Evolutionary conservation across 108 stramenopile species (phyloP), one percentile per base, ranked within the genome.

Genomic region (Skeletonema tropicum): DNA sequence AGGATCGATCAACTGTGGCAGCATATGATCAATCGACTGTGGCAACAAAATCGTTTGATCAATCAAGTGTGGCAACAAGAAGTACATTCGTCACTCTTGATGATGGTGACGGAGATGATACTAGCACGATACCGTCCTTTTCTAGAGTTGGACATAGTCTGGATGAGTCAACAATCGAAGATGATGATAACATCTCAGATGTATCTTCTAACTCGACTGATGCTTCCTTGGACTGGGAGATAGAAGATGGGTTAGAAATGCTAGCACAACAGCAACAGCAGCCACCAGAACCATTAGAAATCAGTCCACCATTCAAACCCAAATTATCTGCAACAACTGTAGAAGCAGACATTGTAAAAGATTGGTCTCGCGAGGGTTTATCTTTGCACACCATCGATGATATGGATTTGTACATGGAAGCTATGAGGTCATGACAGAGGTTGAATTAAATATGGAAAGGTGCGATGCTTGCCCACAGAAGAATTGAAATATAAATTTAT

Each of bases 281-380:
- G n/a, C 48, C n/a, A 39, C 11, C 11, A 39, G 11, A 39, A 39
- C 38, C 33, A 35, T 29, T 29, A 29, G 1, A 29, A 29, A 29
- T 29, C 26, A 29, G 26, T 2, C 33, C 6, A 13, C 2, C 39
- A 41, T 41, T 12, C 39, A 41, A 45, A n/a, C 15, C 3, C 3
- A 45, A 45, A 45, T n/a, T 45, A n/a, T 41, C 33, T 3, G 11
- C 48, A 25, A 5, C 5, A 23, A 3, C 6, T 10, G 10, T 10
- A 55, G 21, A 21, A 23, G 21, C 10, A 6, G 10, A 23, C 6
- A 55, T 55, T 55, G 52, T 55, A 23, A 55, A 55, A 23, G 52
- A 55, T 55, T 55, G 52, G 52, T 55, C 52, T 23, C 52, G 52
- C n/a, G 52, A 55, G n/a, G 52, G 52, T 55, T 23, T 55, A 23